Percentiles rank a stretch among this genome's conserved stretches.
These are phyloP conservation scores for Roridomyces roridus DNA, from an alignment of 768 basidiomycete species.

Conservation along the genomic window DNA sequence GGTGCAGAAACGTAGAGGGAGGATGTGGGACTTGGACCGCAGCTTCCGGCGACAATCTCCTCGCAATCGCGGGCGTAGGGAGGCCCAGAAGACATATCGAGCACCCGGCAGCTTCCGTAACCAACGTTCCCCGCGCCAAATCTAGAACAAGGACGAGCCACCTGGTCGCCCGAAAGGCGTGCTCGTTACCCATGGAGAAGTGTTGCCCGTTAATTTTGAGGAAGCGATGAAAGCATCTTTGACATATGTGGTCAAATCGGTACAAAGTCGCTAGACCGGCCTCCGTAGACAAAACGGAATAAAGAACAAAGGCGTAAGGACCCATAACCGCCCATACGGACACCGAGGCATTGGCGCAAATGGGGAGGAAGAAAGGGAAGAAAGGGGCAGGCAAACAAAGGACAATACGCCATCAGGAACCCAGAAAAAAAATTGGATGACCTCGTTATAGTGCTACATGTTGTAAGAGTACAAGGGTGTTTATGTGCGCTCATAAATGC, in stretches of 20 bases:
- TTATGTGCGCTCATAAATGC: neutral
- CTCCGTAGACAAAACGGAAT: neutral
- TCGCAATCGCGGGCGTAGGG: neutral
- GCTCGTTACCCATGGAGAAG: slow-evolving; percentile 9
- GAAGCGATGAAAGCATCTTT: neutral
- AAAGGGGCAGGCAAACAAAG: neutral
- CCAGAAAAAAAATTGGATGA: slow-evolving; percentile 6
- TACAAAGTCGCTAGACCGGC: neutral
- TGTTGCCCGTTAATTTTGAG: neutral
- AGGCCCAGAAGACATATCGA: neutral
- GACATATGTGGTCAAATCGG: neutral
- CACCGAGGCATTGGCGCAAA: neutral
- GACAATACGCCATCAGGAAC: neutral
- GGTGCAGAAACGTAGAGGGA: neutral
- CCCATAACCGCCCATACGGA: slow-evolving; percentile 12
- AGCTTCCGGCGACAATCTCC: neutral
- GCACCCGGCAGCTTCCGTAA: slow-evolving; percentile 5
- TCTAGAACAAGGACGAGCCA: slow-evolving; percentile 19
- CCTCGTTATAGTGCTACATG: slow-evolving; percentile 15
- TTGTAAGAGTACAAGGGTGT: slow-evolving; percentile 14
- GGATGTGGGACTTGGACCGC: too few species aligned
- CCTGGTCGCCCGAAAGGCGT: slow-evolving; percentile 4
- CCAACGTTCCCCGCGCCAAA: slow-evolving; percentile 8
- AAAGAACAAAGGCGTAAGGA: slow-evolving; percentile 8
- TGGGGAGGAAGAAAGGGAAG: neutral